Evolutionary conservation across 2,329 filamentous ascomycete species (phyloP).

Genomic region (Xylaria sp.): DNA sequence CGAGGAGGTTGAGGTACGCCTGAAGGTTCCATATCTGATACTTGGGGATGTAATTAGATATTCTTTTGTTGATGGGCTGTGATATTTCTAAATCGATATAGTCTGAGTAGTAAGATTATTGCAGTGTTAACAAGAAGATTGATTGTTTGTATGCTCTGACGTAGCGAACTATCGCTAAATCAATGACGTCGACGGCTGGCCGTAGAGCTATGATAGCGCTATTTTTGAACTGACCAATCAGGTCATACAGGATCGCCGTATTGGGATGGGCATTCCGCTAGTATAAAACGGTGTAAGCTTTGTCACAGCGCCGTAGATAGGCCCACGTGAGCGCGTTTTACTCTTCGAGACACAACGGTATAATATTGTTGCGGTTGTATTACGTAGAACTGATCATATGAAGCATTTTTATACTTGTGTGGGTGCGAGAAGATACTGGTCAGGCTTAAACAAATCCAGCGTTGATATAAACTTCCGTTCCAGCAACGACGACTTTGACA

Average conservation of each 20-base stretch:
- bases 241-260: background rate
- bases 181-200: constrained; percentile 29
- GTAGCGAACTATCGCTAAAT: constrained; percentile 8
- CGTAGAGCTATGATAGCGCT: no score
- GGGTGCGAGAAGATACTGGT: no score
- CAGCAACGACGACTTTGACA: background rate
- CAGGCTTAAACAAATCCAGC: background rate
- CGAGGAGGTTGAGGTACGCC: constrained; percentile 45
- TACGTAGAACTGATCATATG: no score
- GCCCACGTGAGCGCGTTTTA: no score
- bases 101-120: background rate
- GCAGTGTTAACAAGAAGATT: background rate
- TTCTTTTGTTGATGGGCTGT: background rate
- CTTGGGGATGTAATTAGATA: background rate
- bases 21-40: constrained; percentile 44
- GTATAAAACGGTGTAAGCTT: no score
- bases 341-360: no score
- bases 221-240: constrained; percentile 24
- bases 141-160: background rate
- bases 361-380: no score
- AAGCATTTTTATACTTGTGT: no score
- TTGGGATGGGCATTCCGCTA: constrained; percentile 5
- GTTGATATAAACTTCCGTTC: background rate
- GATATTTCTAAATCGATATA: background rate
- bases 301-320: no score